Evolutionary conservation across 2,329 filamentous ascomycete genomes (phyloP), one percentile per base, ranked within the genome.

Genomic region (Neofusicoccum ribis): DNA sequence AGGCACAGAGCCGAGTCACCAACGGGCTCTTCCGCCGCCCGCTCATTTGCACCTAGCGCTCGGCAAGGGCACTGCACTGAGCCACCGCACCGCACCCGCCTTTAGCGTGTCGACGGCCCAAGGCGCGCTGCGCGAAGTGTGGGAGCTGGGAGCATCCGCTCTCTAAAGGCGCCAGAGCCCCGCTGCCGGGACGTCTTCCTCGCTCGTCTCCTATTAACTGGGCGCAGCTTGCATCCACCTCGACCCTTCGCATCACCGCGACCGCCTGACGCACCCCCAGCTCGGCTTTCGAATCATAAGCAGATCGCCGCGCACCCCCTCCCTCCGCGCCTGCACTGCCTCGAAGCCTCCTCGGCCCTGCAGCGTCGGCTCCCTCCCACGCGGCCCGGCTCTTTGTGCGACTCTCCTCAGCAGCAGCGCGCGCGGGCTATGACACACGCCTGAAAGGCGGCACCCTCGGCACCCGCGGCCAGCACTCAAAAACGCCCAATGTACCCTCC

Each of bases 401-500:
- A 59, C 54, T 59, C 23, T 36, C 41, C 54, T 37, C 14, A 31
- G 27, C 27, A 31, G 27, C 27, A 31, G 23, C 20, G 54, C 54
- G 54, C 39, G 12, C 31, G n/a, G 46, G 58, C 51, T 58, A 52
- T 54, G 50, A 64, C 62, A 56, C 62, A 58, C 62, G 49, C 62
- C 50, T 60, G 56, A 60, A 56, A 47, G 41, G 37, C 52, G 39
- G 62, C 62, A 41, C 51, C 37, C 62, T 64, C 62, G 44, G 44
- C 50, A 64, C 39, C 61, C 61, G 49, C 56, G 56, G 56, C 23
- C 56, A 39, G 27, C 43, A 43, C 44, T 60, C 56, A 60, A 60
- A 60, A 60, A 49, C 56, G 56, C 56, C 58, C 46, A 63, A 64
- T 65, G 64, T 64, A 68, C 66, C 63, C 65, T 64, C 67, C 59